A percentile compares a stretch with the other conserved stretches of the same genome.
These are phyloP conservation scores for Pichia sporocuriosa DNA, from an alignment of 805 yeast genomes.

Conservation along the genomic window DNA sequence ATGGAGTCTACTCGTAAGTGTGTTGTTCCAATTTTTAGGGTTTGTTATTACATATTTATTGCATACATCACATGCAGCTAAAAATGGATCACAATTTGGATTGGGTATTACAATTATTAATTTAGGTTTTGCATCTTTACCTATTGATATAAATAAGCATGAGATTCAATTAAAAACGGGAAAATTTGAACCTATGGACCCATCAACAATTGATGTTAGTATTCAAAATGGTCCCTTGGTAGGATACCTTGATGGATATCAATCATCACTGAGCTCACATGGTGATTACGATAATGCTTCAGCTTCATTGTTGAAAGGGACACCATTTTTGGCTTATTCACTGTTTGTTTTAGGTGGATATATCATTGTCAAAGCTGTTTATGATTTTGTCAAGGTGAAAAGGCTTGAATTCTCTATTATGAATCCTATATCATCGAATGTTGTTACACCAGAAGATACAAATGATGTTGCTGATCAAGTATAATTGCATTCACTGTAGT, in stretches of 20 bases:
- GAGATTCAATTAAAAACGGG: constrained; percentile 15
- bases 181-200: constrained; percentile 49
- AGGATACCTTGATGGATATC: constrained; percentile 25
- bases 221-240: constrained; percentile 14
- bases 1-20: constrained; percentile 84
- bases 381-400: constrained; percentile 70
- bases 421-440: constrained; percentile 12
- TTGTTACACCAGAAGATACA: not conserved
- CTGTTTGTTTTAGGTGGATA: constrained; percentile 64
- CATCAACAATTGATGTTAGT: constrained; percentile 46
- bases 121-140: constrained; percentile 55
- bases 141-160: constrained; percentile 28
- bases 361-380: constrained; percentile 57
- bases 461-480: not conserved
- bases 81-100: constrained; percentile 91
- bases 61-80: constrained; percentile 96
- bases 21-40: constrained; percentile 92
- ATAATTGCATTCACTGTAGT: not conserved
- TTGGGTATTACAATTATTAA: constrained; percentile 77
- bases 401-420: constrained; percentile 60
- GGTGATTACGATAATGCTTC: constrained; percentile 6
- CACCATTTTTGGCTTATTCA: constrained; percentile 52
- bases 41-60: constrained; percentile 82
- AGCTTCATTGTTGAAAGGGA: constrained; percentile 7
- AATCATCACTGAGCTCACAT: constrained; percentile 18